phyloP scores from a whole-genome alignment of 2,329 filamentous ascomycete genomes.

The Apiospora kogelbergensis region DNA sequence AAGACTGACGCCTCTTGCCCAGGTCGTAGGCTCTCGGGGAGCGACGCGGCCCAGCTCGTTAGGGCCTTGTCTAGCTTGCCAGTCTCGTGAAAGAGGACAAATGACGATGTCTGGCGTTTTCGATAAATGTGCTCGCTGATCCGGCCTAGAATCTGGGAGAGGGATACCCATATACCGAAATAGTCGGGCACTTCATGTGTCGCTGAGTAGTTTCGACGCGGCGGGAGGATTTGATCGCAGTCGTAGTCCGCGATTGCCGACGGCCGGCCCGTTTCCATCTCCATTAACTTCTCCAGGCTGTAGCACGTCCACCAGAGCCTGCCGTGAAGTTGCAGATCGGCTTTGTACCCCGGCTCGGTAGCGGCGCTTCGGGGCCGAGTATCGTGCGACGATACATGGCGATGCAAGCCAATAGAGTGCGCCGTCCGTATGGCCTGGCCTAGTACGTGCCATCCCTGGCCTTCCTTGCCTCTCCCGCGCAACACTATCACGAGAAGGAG shows the following conservation, averaged over 20 bases:
- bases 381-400: background rate
- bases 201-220: background rate
- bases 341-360: background rate
- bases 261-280: slow-evolving; percentile 25
- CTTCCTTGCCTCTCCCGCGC: slow-evolving; percentile 21
- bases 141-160: slow-evolving; percentile 18
- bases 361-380: background rate
- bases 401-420: slow-evolving; percentile 26
- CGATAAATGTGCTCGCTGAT: slow-evolving; percentile 18
- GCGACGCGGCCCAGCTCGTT: slow-evolving; percentile 16
- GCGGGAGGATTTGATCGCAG: background rate
- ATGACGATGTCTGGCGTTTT: slow-evolving; percentile 11
- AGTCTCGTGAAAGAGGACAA: slow-evolving; percentile 12
- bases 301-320: slow-evolving; percentile 23
- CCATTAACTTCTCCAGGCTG: slow-evolving; percentile 23
- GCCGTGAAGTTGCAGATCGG: slow-evolving; percentile 8
- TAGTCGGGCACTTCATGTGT: slow-evolving; percentile 5
- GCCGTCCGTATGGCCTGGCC: slow-evolving; percentile 26
- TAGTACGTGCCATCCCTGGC: slow-evolving; percentile 25
- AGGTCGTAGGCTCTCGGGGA: slow-evolving; percentile 14
- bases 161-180: slow-evolving; percentile 18
- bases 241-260: slow-evolving; percentile 16
- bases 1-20: slow-evolving; percentile 1
- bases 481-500: slow-evolving; percentile 20
- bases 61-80: slow-evolving; percentile 17